Evolutionary conservation across 148 eudicot species (phyloP).

Genomic region (Silene conica): DNA sequence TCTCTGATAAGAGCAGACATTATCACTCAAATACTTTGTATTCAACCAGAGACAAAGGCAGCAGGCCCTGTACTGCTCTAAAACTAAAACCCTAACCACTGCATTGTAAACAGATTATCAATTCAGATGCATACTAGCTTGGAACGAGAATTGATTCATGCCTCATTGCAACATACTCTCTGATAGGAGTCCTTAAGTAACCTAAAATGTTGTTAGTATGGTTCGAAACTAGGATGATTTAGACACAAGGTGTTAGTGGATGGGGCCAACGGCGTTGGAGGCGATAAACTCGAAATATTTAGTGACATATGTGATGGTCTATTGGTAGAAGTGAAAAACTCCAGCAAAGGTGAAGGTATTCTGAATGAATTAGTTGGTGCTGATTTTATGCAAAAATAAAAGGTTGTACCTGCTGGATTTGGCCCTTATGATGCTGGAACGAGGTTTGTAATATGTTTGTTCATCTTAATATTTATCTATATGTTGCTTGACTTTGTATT

Average conservation of each 20-base stretch:
- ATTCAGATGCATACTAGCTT: too few relatives aligned
- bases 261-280: constrained; percentile 95
- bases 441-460: constrained; percentile 47
- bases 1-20: too few relatives aligned
- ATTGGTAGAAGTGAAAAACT: constrained; percentile 63
- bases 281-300: constrained; percentile 68
- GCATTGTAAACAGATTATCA: too few relatives aligned
- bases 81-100: too few relatives aligned
- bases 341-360: constrained; percentile 61
- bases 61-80: too few relatives aligned
- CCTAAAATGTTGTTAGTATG: too few relatives aligned
- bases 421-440: constrained; percentile 58
- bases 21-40: too few relatives aligned
- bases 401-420: constrained; percentile 66
- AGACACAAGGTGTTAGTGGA: constrained; percentile 75
- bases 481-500: neutral
- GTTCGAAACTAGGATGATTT: too few relatives aligned
- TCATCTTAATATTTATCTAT: neutral
- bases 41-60: too few relatives aligned
- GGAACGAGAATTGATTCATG: too few relatives aligned
- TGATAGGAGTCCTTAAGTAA: too few relatives aligned
- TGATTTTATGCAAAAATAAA: constrained; percentile 97
- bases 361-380: constrained; percentile 97
- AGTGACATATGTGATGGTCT: constrained; percentile 42
- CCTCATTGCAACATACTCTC: too few relatives aligned